These are phyloP conservation scores for Kernera saxatilis DNA, from an alignment of 345 rosid species.

Conservation along the genomic window DNA sequence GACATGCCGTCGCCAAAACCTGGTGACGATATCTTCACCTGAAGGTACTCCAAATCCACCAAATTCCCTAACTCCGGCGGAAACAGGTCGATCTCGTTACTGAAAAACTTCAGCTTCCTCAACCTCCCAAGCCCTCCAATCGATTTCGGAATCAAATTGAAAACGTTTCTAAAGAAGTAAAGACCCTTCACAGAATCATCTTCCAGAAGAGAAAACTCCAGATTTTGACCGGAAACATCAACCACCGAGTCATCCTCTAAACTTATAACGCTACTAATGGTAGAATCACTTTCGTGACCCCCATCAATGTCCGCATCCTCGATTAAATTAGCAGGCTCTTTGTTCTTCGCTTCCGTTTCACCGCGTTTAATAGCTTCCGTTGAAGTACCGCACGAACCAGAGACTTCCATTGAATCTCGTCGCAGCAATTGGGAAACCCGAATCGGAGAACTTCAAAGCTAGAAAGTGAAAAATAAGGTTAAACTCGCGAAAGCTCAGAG, in stretches of 20 bases:
- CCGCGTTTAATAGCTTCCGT: conserved; percentile 18
- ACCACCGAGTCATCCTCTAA: conserved; percentile 53
- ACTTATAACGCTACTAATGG: conserved; percentile 9
- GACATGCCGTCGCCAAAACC: conserved; percentile 52
- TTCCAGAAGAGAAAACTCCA: conserved; percentile 57
- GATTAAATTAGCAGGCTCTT: not conserved
- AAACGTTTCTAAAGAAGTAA: conserved; percentile 66
- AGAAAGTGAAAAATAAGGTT: not conserved
- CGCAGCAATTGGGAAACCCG: not conserved
- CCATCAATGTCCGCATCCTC: not conserved
- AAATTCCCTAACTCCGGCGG: conserved; percentile 66
- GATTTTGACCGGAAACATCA: conserved; percentile 63
- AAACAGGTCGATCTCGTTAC: conserved; percentile 70
- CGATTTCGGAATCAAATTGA: conserved; percentile 75
- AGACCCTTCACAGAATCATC: conserved; percentile 46
- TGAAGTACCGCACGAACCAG: conserved; percentile 21
- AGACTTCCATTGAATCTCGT: conserved; percentile 33
- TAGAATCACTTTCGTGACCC: not conserved
- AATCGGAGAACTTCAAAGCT: not conserved
- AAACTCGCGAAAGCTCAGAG: not conserved
- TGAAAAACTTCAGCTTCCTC: conserved; percentile 74
- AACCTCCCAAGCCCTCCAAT: conserved; percentile 47
- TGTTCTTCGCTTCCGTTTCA: not conserved
- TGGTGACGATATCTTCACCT: conserved; percentile 68
- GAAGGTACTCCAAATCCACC: conserved; percentile 74